Base-by-base conservation (phyloP, 2,329 filamentous ascomycete genomes). In the Epichloe gansuensis region DNA sequence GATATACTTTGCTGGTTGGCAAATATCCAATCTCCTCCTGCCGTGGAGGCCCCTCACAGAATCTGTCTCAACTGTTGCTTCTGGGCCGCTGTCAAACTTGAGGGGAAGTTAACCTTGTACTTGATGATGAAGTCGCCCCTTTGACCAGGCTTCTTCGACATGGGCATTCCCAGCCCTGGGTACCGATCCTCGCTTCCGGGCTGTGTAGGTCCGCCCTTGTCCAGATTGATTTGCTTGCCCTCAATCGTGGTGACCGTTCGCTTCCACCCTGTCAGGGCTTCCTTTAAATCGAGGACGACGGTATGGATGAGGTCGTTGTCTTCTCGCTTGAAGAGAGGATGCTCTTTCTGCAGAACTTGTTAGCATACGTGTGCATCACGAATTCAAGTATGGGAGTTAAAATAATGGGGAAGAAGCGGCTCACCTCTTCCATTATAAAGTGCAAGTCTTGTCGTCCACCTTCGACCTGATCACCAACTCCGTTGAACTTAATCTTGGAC, bases 401-500 rank as follows among this genome's bases (percentile, higher is more conserved):
- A 7, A 5, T 5, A 25, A 13, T 23, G 25, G 11, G 13, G 2
- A 31, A 4, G 21, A 6, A 15, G 12, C 3, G 50, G 51, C 83
- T 74, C 80, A 90, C 89, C 84, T 96, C 91, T 68, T 89, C 85
- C 23, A 98, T 80, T 53, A 98, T 85, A 62, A 98, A 95, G 67
- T 96, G 90, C 50, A 98, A 70, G 68, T 98, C 93, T 68, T 98
- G 93, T 54, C 89, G 87, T 13, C 91, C 91, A 42, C 93, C 93
- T 64, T 97, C 93, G 55, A 95, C 89, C 67, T 97, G 90, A 68
- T 98, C 93, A 11, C 93, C 93, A n/a, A 98, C 90, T 42, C 91
- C 89, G 64, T 87, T 87, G 66, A 95, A 98, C 71, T 96, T 96
- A 70, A 98, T 95, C 76, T 97, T 98, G 63, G 88, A 95, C 34